These are phyloP conservation scores for Themeda triandra DNA, from an alignment of 176 grass and related monocot genomes.

Conservation along the genomic window DNA sequence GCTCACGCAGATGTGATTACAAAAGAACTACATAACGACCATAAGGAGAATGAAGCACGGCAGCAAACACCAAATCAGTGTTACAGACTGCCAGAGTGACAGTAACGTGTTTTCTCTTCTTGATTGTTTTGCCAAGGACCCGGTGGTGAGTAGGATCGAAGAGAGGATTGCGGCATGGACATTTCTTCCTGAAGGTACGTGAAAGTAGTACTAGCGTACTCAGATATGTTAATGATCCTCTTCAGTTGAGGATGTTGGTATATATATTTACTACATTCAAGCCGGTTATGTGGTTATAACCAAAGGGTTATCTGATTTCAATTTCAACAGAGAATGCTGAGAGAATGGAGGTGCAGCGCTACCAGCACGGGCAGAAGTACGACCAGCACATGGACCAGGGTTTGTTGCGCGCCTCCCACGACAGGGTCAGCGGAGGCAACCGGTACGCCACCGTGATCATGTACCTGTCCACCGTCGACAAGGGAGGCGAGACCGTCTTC, in stretches of 20 bases:
- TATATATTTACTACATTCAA: too few relatives aligned
- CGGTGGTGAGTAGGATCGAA: slow-evolving; percentile 35
- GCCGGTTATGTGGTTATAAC: too few relatives aligned
- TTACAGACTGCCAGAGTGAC: too few relatives aligned
- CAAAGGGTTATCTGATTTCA: too few relatives aligned
- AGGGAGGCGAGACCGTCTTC: slow-evolving; percentile 64
- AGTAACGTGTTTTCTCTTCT: not conserved
- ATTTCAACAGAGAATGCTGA: slow-evolving; percentile 34
- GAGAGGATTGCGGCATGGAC: slow-evolving; percentile 55
- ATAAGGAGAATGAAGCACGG: too few relatives aligned
- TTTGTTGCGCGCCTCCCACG: slow-evolving; percentile 27
- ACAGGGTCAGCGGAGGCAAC: slow-evolving; percentile 38
- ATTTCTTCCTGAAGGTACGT: slow-evolving; percentile 54
- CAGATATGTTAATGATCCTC: too few relatives aligned
- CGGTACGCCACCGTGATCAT: slow-evolving; percentile 64
- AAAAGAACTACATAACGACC: too few relatives aligned
- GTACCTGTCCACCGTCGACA: slow-evolving; percentile 57
- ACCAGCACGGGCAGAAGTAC: slow-evolving; percentile 54
- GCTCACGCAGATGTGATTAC: too few relatives aligned
- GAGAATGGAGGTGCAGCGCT: slow-evolving; percentile 45
- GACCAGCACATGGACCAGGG: slow-evolving; percentile 39
- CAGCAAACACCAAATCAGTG: too few relatives aligned
- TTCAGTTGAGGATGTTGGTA: too few relatives aligned
- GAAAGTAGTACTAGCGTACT: not conserved
- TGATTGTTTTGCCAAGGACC: not conserved